Evolutionary conservation across 345 rosid genomes (phyloP).

Genomic region (Hibiscus syriacus): DNA sequence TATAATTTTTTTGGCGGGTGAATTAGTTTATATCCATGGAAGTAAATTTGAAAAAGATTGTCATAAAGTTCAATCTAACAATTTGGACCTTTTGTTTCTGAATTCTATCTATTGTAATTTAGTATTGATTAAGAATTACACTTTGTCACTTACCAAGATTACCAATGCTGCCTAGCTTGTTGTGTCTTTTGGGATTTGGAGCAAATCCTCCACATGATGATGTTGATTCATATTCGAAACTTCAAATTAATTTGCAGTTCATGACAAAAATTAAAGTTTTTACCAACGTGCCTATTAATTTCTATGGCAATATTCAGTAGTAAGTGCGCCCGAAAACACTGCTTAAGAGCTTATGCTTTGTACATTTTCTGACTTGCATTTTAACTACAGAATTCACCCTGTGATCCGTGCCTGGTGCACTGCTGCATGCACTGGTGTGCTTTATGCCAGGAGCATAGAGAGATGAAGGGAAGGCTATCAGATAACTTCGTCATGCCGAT

Average conservation of each 20-base stretch:
- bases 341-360: neutral
- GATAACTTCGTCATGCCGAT: slow-evolving; percentile 78
- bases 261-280: neutral
- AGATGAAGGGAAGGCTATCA: slow-evolving; percentile 72
- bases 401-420: slow-evolving; percentile 75
- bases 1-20: neutral
- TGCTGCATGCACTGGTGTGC: slow-evolving; percentile 74
- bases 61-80: neutral
- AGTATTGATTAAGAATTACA: neutral
- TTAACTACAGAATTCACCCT: slow-evolving; percentile 70
- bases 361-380: neutral
- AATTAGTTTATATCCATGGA: neutral
- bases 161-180: neutral
- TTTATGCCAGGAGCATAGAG: slow-evolving; percentile 76
- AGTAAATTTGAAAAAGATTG: neutral
- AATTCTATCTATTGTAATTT: too few species aligned
- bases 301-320: neutral
- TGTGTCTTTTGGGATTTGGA: neutral
- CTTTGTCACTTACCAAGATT: neutral
- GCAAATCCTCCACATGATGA: neutral
- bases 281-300: neutral
- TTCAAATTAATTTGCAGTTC: neutral
- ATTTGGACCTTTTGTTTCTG: too few species aligned
- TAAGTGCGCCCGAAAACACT: neutral
- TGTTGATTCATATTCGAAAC: neutral